phyloP scores from a whole-genome alignment of 2,329 filamentous ascomycete genomes.

The Microsporum ferrugineum region DNA sequence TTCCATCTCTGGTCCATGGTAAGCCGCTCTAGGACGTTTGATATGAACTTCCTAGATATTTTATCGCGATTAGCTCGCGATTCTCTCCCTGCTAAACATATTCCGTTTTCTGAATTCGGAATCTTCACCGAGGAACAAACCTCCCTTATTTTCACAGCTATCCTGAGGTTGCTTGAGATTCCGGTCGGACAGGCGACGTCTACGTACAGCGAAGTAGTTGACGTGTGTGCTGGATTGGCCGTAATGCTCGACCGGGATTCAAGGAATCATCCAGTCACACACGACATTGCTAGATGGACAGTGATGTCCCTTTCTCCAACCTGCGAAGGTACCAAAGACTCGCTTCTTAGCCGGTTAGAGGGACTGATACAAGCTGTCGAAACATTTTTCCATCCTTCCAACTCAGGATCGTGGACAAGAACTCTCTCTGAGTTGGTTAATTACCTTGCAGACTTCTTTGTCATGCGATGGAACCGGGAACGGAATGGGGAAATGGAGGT shows the following conservation, averaged over 20 bases:
- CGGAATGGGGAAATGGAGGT: conserved; percentile 83
- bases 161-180: conserved; percentile 82
- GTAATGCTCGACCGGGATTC: conserved; percentile 83
- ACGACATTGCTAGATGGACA: conserved; percentile 87
- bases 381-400: conserved; percentile 97
- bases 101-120: conserved; percentile 74
- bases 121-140: conserved; percentile 90
- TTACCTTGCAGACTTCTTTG: conserved; percentile 89
- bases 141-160: conserved; percentile 80
- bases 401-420: conserved; percentile 83
- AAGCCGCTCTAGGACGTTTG: conserved; percentile 75
- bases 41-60: conserved; percentile 78
- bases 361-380: conserved; percentile 89
- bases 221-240: conserved; percentile 71
- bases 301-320: conserved; percentile 83
- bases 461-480: conserved; percentile 95
- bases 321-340: conserved; percentile 64
- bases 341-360: conserved; percentile 73
- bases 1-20: conserved; percentile 96
- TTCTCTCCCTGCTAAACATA: conserved; percentile 59
- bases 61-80: conserved; percentile 80
- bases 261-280: conserved; percentile 82
- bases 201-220: conserved; percentile 69
- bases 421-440: conserved; percentile 82
- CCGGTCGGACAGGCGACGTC: conserved; percentile 93